Evolutionary conservation across 768 basidiomycete genomes (phyloP).

Genomic region (Mycena albidolilacea): DNA sequence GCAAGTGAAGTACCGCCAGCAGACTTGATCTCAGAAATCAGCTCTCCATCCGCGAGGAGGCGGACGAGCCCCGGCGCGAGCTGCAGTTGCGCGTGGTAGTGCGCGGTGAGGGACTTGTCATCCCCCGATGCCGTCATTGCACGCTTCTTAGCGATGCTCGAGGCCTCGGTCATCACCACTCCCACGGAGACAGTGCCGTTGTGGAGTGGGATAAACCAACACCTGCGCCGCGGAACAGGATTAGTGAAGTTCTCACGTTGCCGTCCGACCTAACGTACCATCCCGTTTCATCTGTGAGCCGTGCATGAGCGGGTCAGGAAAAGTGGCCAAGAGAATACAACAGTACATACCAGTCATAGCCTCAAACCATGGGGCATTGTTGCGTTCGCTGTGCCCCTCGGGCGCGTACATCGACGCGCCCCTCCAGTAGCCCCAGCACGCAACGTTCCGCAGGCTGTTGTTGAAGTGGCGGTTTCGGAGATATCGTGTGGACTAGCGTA

Average conservation of each 20-base stretch:
- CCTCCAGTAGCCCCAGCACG: slow-evolving; percentile 28
- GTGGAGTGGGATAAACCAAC: slow-evolving; percentile 71
- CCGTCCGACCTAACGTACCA: slow-evolving; percentile 43
- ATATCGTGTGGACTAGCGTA: slow-evolving; percentile 13
- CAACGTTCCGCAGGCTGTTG: slow-evolving; percentile 10
- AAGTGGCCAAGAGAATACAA: background rate
- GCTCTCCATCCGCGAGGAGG: slow-evolving; percentile 46
- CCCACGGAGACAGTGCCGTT: slow-evolving; percentile 67
- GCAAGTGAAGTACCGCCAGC: slow-evolving; percentile 41
- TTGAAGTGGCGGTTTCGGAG: slow-evolving; percentile 19
- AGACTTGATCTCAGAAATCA: slow-evolving; percentile 46
- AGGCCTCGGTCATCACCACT: slow-evolving; percentile 60
- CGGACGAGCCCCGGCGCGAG: slow-evolving; percentile 44
- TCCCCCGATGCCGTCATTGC: slow-evolving; percentile 21
- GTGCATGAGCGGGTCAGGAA: background rate
- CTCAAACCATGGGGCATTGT: slow-evolving; percentile 41
- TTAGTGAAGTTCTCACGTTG: too few species aligned
- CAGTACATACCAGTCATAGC: slow-evolving; percentile 43
- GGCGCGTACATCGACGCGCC: slow-evolving; percentile 17
- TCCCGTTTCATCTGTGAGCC: slow-evolving; percentile 60
- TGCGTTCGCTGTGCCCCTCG: background rate
- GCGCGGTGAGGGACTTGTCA: slow-evolving; percentile 41
- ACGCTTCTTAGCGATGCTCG: slow-evolving; percentile 48
- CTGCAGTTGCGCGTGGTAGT: slow-evolving; percentile 49
- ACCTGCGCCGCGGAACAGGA: slow-evolving; percentile 39